phyloP scores from a whole-genome alignment of 345 rosid species.

The Pseudoturritis turrita region DNA sequence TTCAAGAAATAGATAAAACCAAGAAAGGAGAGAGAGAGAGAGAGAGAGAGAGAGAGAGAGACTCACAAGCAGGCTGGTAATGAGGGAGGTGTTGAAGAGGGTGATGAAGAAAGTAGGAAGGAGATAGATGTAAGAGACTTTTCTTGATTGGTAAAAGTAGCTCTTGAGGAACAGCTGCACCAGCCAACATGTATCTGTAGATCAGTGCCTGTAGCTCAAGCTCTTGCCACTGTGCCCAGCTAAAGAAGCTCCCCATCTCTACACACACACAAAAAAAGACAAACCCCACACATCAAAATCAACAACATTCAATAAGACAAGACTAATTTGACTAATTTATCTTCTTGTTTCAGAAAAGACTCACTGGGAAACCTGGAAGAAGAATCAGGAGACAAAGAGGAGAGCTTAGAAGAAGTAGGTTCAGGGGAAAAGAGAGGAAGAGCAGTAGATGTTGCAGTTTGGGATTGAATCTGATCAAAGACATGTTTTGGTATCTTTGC shows the following conservation, averaged over 20 bases:
- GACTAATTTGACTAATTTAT: no score
- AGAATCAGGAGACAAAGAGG: conserved; percentile 47
- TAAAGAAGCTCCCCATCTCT: conserved; percentile 81
- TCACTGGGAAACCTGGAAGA: conserved; percentile 51
- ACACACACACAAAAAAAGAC: neutral
- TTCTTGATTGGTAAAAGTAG: conserved; percentile 86
- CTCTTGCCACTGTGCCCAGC: conserved; percentile 89
- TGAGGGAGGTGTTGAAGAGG: conserved; percentile 52
- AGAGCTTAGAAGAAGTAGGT: conserved; percentile 45
- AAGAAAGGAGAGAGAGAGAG: neutral
- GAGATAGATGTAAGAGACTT: conserved; percentile 58
- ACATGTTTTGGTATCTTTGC: conserved; percentile 73
- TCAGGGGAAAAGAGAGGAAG: conserved; percentile 78
- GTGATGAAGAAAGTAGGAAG: conserved; percentile 60
- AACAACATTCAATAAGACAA: neutral
- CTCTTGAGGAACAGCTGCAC: conserved; percentile 81
- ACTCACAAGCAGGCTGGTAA: conserved; percentile 77
- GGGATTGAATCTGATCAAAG: conserved; percentile 43
- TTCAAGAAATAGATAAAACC: neutral
- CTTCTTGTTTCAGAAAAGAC: conserved; percentile 5
- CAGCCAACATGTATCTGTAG: conserved; percentile 87
- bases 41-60: neutral
- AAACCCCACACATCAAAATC: neutral
- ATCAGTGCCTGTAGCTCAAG: conserved; percentile 94
- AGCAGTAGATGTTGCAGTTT: conserved; percentile 46